Evolutionary conservation across 1,284 basidiomycete species (phyloP).

Genomic region (Sutorius eximius): DNA sequence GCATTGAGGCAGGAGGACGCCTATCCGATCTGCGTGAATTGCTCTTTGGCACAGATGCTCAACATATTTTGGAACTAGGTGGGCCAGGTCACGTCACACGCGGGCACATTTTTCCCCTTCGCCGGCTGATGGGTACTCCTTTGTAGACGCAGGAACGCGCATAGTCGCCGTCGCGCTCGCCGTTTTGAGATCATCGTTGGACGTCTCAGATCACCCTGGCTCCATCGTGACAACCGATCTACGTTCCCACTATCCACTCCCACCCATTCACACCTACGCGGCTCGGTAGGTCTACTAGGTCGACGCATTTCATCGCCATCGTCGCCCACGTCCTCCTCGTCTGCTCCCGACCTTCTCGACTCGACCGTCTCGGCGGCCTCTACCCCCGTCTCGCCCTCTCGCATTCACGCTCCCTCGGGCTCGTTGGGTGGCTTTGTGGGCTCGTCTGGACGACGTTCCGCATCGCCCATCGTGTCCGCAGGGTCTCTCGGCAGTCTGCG

Average conservation of each 20-base stretch:
- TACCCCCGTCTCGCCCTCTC: too few species aligned
- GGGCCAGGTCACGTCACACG: not conserved
- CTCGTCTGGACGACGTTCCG: too few species aligned
- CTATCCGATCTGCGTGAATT: slow-evolving; percentile 28
- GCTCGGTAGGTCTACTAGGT: too few species aligned
- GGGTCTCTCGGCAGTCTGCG: too few species aligned
- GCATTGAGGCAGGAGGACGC: not conserved
- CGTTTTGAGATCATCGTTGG: slow-evolving; percentile 43
- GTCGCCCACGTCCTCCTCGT: too few species aligned
- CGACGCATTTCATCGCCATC: too few species aligned
- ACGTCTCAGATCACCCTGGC: slow-evolving; percentile 31
- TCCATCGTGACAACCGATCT: slow-evolving; percentile 72
- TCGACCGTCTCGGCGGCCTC: too few species aligned
- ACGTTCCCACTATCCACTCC: slow-evolving; percentile 21
- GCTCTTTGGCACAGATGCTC: slow-evolving; percentile 41
- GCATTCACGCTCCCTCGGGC: too few species aligned
- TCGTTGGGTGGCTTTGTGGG: too few species aligned
- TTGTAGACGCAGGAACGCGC: slow-evolving; percentile 77
- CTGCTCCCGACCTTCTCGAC: too few species aligned
- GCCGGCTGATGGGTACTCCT: not conserved
- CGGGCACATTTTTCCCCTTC: slow-evolving; percentile 29
- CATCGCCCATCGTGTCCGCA: too few species aligned
- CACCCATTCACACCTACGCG: slow-evolving; percentile 28
- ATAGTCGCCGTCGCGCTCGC: slow-evolving; percentile 72
- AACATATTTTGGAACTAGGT: slow-evolving; percentile 70